phyloP scores from a whole-genome alignment of 1,139 yeast genomes.

The Diutina ranongensis region DNA sequence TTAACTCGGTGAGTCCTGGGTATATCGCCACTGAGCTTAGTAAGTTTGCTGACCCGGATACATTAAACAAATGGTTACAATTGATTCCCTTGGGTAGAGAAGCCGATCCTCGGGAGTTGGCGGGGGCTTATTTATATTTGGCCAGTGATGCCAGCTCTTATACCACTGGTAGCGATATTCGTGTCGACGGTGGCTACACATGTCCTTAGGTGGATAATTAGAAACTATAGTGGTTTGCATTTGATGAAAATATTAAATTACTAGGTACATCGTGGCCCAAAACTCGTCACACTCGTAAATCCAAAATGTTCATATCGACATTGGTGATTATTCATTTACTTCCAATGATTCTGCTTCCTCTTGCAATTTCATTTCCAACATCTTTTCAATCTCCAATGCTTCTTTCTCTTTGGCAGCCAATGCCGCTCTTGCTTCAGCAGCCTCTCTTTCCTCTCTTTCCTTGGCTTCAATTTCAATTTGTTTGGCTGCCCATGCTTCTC shows the following conservation, averaged over 20 bases:
- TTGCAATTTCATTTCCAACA: too few relatives aligned
- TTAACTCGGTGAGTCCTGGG: constrained; percentile 74
- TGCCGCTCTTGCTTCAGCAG: neutral
- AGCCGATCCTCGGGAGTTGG: constrained; percentile 71
- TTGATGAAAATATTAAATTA: too few relatives aligned
- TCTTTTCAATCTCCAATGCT: too few relatives aligned
- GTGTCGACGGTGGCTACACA: constrained; percentile 46
- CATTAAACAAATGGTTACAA: constrained; percentile 46
- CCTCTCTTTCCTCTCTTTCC: neutral
- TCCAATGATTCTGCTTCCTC: too few relatives aligned
- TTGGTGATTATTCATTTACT: too few relatives aligned
- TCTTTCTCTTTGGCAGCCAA: too few relatives aligned
- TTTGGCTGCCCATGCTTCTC: too few relatives aligned
- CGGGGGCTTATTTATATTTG: constrained; percentile 70
- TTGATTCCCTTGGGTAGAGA: constrained; percentile 70
- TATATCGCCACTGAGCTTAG: constrained; percentile 62
- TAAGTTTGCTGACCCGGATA: constrained; percentile 34
- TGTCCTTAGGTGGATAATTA: neutral
- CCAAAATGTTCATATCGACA: too few relatives aligned
- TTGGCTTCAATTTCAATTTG: too few relatives aligned
- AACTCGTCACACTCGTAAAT: too few relatives aligned
- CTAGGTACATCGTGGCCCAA: too few relatives aligned
- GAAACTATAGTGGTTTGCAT: too few relatives aligned
- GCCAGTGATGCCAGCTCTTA: constrained; percentile 58
- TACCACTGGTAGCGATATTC: constrained; percentile 39